These are phyloP conservation scores for Morella rubra DNA, from an alignment of 306 rosid genomes.

Conservation along the genomic window DNA sequence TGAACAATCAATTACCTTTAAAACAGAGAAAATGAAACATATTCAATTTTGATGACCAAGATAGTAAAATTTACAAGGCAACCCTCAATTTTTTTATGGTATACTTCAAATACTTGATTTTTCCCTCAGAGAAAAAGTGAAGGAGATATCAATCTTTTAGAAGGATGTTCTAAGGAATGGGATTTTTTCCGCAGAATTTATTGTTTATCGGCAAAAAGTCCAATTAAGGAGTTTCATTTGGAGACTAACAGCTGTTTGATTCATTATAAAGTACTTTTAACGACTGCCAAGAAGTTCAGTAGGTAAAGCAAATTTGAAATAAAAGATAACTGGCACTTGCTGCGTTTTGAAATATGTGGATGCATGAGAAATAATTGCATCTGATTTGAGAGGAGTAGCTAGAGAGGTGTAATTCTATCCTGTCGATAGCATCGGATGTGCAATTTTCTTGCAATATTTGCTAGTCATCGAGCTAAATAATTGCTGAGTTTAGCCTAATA, in stretches of 20 bases:
- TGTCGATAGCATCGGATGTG: not conserved
- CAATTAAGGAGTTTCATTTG: not conserved
- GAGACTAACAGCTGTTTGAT: not conserved
- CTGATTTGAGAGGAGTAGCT: too few species aligned
- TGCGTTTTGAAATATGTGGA: not conserved
- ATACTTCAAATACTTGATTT: not conserved
- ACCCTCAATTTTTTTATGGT: not conserved
- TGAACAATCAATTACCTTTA: not conserved
- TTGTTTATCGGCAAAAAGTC: not conserved
- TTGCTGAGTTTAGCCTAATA: not conserved
- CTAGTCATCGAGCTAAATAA: not conserved
- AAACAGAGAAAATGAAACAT: not conserved
- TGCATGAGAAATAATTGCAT: not conserved
- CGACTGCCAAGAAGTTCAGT: not conserved
- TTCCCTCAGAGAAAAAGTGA: not conserved
- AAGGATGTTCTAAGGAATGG: not conserved
- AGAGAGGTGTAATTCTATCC: too few species aligned
- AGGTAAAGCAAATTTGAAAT: not conserved
- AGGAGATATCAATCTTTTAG: not conserved
- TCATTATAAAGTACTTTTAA: not conserved
- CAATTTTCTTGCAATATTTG: not conserved
- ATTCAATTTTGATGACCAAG: not conserved
- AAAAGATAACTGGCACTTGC: not conserved
- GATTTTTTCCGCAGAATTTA: not conserved
- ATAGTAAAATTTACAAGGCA: not conserved